Evolutionary conservation across 176 grass and related monocot genomes (phyloP), one percentile per base, ranked within the genome.

Genomic region (Elymus sibiricus): DNA sequence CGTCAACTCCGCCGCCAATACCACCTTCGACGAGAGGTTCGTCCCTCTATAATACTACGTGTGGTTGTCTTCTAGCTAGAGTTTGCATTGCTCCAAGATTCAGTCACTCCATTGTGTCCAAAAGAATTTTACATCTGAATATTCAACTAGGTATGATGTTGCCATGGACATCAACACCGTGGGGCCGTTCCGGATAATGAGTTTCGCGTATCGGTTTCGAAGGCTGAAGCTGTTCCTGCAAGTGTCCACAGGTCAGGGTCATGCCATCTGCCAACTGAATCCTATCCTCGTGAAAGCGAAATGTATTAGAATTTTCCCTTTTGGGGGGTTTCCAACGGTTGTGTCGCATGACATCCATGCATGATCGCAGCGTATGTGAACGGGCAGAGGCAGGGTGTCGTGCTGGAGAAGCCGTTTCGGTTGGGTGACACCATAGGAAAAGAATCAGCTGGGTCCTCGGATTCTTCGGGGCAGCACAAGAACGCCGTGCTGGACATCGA

Each of bases 21-120:
- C 93, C 80, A 93, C 93, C n/a, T 98, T 98, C 63, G 93, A 98
- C 73, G 96, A 98, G 93, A 89, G 96, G 95, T 98, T 85, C 38
- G 56, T 76, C 7, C 53, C 68, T 13, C 35, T 53, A 53, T 53
- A 53, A 19, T 53, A 46, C 37, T 13, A 17, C 49, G 49, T 53
- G 0, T 0, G 7, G 16, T 53, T 53, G 49, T 17, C 49, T 53
- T 53, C 49, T 51, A 51, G 47, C 47, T 6, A 17, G 47, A 17
- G 15, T 6, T 17, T 51, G 47, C 47, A 6, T 29, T 42, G 11
- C n/a, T 61, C 55, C 60, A 44, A 51, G 49, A 53, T 53, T 53
- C 49, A 53, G 49, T 53, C 0, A 53, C 49, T 17, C 49, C 16
- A 19, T 17, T 5, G 49, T 19, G 49, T 0, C 16, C 16, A 2